Evolutionary conservation across 2,329 filamentous ascomycete species (phyloP).

Genomic region (Cyphellophora europaea): DNA sequence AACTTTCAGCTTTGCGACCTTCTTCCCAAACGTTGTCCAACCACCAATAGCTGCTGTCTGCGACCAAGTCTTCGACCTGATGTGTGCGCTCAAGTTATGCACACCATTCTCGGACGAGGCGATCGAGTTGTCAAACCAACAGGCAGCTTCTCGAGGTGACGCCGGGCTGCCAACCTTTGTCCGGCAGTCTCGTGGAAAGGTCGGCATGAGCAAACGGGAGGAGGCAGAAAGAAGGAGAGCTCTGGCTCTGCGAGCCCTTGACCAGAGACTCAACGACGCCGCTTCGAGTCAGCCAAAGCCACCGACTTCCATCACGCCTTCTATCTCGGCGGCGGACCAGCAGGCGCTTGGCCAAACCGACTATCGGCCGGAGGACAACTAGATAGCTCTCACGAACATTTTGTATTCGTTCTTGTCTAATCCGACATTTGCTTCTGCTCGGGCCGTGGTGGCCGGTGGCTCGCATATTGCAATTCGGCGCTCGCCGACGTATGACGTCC

Average conservation of each 20-base stretch:
- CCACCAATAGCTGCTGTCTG: constrained; percentile 66
- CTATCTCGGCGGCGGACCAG: constrained; percentile 20
- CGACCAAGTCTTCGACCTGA: constrained; percentile 61
- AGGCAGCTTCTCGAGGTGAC: constrained; percentile 57
- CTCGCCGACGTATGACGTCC: no score
- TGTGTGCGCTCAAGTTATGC: constrained; percentile 70
- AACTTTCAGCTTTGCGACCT: constrained; percentile 90
- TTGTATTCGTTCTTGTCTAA: no score
- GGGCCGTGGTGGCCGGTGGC: no score
- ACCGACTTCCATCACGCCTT: constrained; percentile 22
- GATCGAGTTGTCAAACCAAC: constrained; percentile 62
- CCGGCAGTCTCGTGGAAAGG: constrained; percentile 33
- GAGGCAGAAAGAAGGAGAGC: constrained; percentile 87
- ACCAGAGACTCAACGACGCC: constrained; percentile 84
- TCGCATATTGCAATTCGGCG: no score
- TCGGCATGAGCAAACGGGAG: constrained; percentile 61
- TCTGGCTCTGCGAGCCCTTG: constrained; percentile 79
- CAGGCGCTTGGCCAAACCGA: constrained; percentile 27
- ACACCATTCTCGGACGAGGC: constrained; percentile 78
- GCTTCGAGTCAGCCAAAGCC: constrained; percentile 28
- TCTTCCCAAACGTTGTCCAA: constrained; percentile 81
- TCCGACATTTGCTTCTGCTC: no score
- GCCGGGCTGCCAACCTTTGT: constrained; percentile 52
- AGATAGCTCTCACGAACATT: no score
- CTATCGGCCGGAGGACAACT: constrained; percentile 32